Conservation (phyloP, 768 basidiomycete species). For the Mycena olivaceomarginata region DNA sequence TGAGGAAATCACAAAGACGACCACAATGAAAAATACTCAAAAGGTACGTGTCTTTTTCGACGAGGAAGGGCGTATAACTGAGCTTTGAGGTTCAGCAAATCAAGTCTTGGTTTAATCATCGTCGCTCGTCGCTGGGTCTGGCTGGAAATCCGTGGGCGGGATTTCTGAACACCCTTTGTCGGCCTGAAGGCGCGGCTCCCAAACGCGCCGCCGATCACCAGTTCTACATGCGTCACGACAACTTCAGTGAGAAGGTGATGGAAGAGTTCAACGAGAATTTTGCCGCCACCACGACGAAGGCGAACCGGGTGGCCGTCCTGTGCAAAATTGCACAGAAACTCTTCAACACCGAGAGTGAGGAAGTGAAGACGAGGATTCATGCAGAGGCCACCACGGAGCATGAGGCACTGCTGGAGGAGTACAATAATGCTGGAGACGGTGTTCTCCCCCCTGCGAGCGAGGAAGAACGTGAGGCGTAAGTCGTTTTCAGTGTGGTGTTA, state of each 20-base stretch:
- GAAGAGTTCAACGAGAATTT: not conserved
- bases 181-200: not conserved
- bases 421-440: not conserved
- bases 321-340: not conserved
- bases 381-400: not conserved
- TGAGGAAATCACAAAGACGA: too few relatives aligned
- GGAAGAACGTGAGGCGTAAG: not conserved
- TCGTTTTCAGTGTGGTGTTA: too few relatives aligned
- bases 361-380: not conserved
- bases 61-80: too few relatives aligned
- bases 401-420: not conserved
- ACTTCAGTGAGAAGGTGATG: not conserved
- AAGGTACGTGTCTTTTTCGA: too few relatives aligned
- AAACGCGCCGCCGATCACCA: not conserved
- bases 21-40: too few relatives aligned
- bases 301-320: not conserved
- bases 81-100: not conserved
- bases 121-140: not conserved
- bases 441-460: not conserved
- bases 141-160: not conserved
- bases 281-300: not conserved
- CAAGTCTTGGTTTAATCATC: not conserved
- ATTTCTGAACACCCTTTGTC: not conserved
- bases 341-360: not conserved
- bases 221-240: not conserved